phyloP scores from a whole-genome alignment of 1,139 yeast species.

The Pichia sp. region DNA sequence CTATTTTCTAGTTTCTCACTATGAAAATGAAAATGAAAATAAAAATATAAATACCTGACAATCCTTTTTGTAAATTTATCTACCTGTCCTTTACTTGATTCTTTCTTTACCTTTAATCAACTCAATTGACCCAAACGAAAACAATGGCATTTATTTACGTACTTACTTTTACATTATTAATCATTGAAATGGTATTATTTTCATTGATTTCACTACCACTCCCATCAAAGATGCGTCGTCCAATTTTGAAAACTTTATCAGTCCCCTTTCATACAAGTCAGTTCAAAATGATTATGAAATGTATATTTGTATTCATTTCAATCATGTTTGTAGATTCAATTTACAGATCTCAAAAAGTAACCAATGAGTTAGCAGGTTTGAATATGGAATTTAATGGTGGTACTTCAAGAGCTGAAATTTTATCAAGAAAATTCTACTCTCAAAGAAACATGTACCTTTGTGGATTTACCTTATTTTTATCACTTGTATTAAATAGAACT shows the following conservation, averaged over 20 bases:
- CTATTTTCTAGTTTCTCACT: no score
- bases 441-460: constrained; percentile 96
- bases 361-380: constrained; percentile 44
- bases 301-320: constrained; percentile 76
- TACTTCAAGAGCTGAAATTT: constrained; percentile 71
- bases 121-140: background rate
- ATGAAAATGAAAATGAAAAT: no score
- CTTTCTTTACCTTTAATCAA: background rate
- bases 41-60: no score
- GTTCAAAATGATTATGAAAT: constrained; percentile 71
- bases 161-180: constrained; percentile 60
- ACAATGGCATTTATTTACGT: constrained; percentile 27
- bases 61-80: no score
- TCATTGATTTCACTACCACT: constrained; percentile 77
- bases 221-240: constrained; percentile 69
- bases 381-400: constrained; percentile 13
- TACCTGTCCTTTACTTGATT: background rate
- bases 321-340: constrained; percentile 84
- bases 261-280: constrained; percentile 67
- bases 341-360: constrained; percentile 71
- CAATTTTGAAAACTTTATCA: constrained; percentile 55
- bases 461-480: constrained; percentile 89
- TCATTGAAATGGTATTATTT: constrained; percentile 76
- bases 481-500: constrained; percentile 82
- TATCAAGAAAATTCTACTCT: constrained; percentile 87